Evolutionary conservation across 225 moss, liverwort and hornwort genomes (phyloP), one percentile per base, ranked within the genome.

Genomic region (Polytrichum commune): DNA sequence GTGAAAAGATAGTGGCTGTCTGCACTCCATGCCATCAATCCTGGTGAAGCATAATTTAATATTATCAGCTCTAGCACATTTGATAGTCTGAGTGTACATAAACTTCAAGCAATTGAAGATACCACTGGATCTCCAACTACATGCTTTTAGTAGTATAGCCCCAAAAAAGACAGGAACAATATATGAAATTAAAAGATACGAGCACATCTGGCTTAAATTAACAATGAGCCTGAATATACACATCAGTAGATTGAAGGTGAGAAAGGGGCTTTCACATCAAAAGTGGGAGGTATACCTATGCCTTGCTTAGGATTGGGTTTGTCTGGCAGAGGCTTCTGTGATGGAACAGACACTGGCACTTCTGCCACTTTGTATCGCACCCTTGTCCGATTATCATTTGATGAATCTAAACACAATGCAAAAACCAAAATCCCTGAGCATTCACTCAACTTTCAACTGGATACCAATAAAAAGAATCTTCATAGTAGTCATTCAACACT

Each of bases 251-350:
- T 32, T 32, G 32, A 16, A 46, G 9, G 38, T 2, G 2, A 38
- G 33, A 7, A 1, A 30, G 30, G 30, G 30, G 30, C 32, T 7
- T 32, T 32, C 7, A 7, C 7, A 32, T 32, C 8, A 68, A 70
- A 56, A n/a, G 23, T 25, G 29, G 22, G n/a, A 56, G 33, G 18
- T 27, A 67, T 75, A 95, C 95, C 95, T 60, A 95, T 75, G 77
- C 95, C 95, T 78, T 90, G 95, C 68, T 90, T 95, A 67, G 95
- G 95, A 62, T 95, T 95, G 24, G 95, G 95, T 74, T 95, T 95
- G 60, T 95, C 95, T n/a, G 82, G 80, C 67, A 85, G 81, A 32
- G 95, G 87, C 80, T 90, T 95, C 55, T 89, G 86, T 28, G 95
- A 92, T 56, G 82, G 89, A 58, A 95, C 62, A 8, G 88, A 73